Evolutionary conservation across 257 asterid species (phyloP), one percentile per base, ranked within the genome.

Genomic region (Solanum ossicruentum): DNA sequence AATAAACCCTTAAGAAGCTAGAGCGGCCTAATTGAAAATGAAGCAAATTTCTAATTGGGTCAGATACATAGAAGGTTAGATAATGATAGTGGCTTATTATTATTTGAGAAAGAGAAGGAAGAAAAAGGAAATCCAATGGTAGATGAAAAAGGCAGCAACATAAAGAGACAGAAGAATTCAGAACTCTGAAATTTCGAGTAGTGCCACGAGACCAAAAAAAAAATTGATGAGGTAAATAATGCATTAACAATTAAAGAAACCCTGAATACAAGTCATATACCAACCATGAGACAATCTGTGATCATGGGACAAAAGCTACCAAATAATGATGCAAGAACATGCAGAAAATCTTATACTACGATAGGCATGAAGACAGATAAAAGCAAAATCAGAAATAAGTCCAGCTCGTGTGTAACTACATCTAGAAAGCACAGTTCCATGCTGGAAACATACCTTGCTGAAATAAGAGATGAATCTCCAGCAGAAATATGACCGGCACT

Each of bases 401-500:
- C 23, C 47, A 77, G 47, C 26, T 51, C 63, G 26, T 26, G 21
- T 77, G 63, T 51, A 77, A 77, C 21, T 77, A 51, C 51, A 26
- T 77, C 47, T 28, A 26, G 82, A 77, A 77, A 51, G 23, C 36
- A 49, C 60, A 75, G 45, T 21, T 75, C 12, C 39, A 45, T n/a
- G 82, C 6, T 51, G 63, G 63, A 75, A 82, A 36, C 86, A 51
- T 90, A 91, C 98, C 94, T 93, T 43, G 98, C 99, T 26, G 98
- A 88, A 83, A 91, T 88, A 52, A 96, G 97, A 83, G 98, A 93
- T n/a, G 97, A 92, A 90, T 96, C 99, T 47, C 99, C 97, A 41
- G 99, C 97, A 23, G 99, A 93, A 82, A 95, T 93, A 88, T 96
- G 99, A 83, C 99, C 99, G 77, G 98, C 99, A 88, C 99, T 95